These are phyloP conservation scores for Torulaspora franciscae DNA, from an alignment of 805 yeast species.

Conservation along the genomic window DNA sequence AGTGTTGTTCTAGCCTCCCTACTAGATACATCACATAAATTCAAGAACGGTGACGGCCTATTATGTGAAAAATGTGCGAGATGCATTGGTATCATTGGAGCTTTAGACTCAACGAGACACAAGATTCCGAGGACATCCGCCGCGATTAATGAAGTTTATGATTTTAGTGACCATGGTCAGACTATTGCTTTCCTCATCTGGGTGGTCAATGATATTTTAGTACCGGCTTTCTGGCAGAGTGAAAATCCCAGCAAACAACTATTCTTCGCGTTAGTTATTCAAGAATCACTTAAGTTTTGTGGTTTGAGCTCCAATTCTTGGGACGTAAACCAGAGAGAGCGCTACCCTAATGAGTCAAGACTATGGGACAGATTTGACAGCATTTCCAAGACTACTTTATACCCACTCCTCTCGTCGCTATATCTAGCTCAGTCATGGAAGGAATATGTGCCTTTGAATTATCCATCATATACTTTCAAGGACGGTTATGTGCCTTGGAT, in stretches of 20 bases:
- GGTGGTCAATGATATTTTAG: slow-evolving; percentile 64
- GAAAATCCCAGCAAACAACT: slow-evolving; percentile 81
- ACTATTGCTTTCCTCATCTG: slow-evolving; percentile 57
- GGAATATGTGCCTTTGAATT: slow-evolving; percentile 42
- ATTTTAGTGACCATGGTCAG: slow-evolving; percentile 60
- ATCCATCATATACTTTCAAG: slow-evolving; percentile 59
- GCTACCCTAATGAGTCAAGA: slow-evolving; percentile 30
- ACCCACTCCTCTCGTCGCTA: slow-evolving; percentile 69
- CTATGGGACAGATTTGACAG: slow-evolving; percentile 63
- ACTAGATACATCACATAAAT: slow-evolving; percentile 53
- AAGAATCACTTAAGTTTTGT: slow-evolving; percentile 67
- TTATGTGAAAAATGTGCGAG: slow-evolving; percentile 59
- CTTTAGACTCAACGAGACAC: slow-evolving; percentile 60
- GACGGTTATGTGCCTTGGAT: slow-evolving; percentile 70
- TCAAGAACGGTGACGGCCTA: slow-evolving; percentile 42
- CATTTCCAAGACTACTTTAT: slow-evolving; percentile 63
- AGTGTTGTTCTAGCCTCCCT: slow-evolving; percentile 49
- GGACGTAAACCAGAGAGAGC: slow-evolving; percentile 27
- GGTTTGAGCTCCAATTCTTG: slow-evolving; percentile 41
- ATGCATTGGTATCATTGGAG: slow-evolving; percentile 73
- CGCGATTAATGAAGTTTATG: slow-evolving; percentile 48
- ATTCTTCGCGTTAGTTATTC: slow-evolving; percentile 83
- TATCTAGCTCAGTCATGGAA: slow-evolving; percentile 57
- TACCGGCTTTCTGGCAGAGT: slow-evolving; percentile 84
- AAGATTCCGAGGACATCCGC: slow-evolving; percentile 34